A percentile compares a stretch with the other conserved stretches of the same genome.
These are phyloP conservation scores for Scorias spongiosa DNA, from an alignment of 2,329 filamentous ascomycete species.

Conservation along the genomic window DNA sequence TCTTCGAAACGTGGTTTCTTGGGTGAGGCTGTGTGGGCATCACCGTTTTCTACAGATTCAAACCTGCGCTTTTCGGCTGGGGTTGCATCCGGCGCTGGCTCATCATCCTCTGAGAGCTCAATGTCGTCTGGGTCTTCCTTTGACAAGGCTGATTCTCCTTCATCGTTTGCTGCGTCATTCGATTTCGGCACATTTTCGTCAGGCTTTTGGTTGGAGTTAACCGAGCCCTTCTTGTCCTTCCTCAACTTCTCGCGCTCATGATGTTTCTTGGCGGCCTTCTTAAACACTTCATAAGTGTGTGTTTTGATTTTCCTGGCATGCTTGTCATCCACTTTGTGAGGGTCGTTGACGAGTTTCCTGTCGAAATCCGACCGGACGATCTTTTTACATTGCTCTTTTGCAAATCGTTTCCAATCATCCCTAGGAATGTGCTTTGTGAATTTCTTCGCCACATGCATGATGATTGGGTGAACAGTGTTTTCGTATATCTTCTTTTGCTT, in stretches of 20 bases:
- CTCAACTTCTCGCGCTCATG: constrained; percentile 52
- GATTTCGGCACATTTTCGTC: neutral
- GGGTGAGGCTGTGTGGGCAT: constrained; percentile 14
- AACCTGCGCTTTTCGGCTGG: constrained; percentile 15
- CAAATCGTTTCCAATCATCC: constrained; percentile 53
- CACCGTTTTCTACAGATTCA: constrained; percentile 16
- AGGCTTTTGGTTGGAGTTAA: constrained; percentile 15
- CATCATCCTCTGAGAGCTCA: constrained; percentile 12
- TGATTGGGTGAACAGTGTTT: constrained; percentile 71
- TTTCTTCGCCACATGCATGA: constrained; percentile 74
- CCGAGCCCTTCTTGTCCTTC: constrained; percentile 27
- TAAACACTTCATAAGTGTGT: constrained; percentile 72
- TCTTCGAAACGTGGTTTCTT: constrained; percentile 18
- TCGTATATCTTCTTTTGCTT: constrained; percentile 95
- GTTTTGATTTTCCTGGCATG: constrained; percentile 71
- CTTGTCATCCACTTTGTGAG: constrained; percentile 59
- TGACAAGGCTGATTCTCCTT: constrained; percentile 14
- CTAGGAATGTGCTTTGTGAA: constrained; percentile 77
- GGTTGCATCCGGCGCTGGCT: constrained; percentile 13
- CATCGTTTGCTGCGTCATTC: constrained; percentile 14
- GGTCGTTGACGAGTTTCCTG: constrained; percentile 70
- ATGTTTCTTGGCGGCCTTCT: constrained; percentile 70
- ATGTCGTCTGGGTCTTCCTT: constrained; percentile 11
- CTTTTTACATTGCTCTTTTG: constrained; percentile 59
- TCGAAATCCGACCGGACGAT: constrained; percentile 87